phyloP scores from a whole-genome alignment of 1,139 yeast species.

The Suhomyces guaymorum region DNA sequence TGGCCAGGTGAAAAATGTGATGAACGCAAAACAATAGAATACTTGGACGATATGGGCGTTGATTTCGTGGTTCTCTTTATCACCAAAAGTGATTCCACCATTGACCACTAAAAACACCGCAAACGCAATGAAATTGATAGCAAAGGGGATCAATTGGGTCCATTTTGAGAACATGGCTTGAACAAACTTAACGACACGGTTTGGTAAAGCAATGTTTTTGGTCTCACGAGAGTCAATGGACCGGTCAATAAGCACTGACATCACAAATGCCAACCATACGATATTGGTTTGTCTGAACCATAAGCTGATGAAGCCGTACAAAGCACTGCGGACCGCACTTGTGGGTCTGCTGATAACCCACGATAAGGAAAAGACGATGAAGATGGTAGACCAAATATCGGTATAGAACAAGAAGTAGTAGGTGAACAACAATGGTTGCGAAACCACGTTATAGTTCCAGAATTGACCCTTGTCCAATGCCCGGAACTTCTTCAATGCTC shows the following conservation, averaged over 20 bases:
- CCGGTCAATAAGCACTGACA: conserved; percentile 56
- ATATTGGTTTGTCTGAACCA: conserved; percentile 89
- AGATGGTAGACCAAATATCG: conserved; percentile 85
- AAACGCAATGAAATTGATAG: conserved; percentile 53
- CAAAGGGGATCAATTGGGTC: conserved; percentile 49
- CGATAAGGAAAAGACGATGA: conserved; percentile 48
- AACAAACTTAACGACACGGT: conserved; percentile 21
- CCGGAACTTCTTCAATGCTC: conserved; percentile 28
- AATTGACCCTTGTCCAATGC: conserved; percentile 39
- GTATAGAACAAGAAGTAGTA: conserved; percentile 84
- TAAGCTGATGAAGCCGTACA: conserved; percentile 58
- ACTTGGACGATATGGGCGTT: conserved; percentile 77
- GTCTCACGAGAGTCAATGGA: conserved; percentile 21
- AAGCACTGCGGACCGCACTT: conserved; percentile 34
- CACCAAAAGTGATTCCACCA: conserved; percentile 84
- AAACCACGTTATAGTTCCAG: conserved; percentile 50
- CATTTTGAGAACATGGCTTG: conserved; percentile 26
- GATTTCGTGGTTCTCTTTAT: conserved; percentile 77
- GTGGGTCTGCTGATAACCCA: conserved; percentile 30
- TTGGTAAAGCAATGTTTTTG: conserved; percentile 8
- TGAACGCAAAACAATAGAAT: conserved; percentile 71
- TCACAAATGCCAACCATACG: conserved; percentile 75
- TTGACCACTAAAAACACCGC: conserved; percentile 58
- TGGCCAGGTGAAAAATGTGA: conserved; percentile 67
- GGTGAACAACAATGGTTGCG: conserved; percentile 71